Base-by-base conservation (phyloP, 305 asterid species). In the Fraxinus sp. region DNA sequence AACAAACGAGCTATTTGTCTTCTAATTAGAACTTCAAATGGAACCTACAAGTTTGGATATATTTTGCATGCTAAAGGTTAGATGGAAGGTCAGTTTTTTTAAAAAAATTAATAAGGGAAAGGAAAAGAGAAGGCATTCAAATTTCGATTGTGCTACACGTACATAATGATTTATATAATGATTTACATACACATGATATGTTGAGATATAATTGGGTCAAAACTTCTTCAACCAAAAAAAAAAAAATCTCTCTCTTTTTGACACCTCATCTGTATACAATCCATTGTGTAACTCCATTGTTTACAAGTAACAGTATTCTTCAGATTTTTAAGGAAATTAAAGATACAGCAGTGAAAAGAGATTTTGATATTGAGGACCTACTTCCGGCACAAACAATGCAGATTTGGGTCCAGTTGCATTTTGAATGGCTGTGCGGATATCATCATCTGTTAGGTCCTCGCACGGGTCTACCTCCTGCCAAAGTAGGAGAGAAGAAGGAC, bases 391-490 rank as follows among this genome's bases (percentile, higher is more conserved):
- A 88, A 92, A 95, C 35, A 95, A 80, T 76, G 95, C 98, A 84
- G 98, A 93, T 82, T 82, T 91, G 80, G 97, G 88, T 77, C 98
- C 98, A 16, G 95, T 91, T 64, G 98, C 94, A 86, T 95, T 95
- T 88, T 93, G 98, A 83, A 95, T 87, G 87, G 98, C 94, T 84
- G 94, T 93, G 18, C 93, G 93, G 86, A 95, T 95, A 85, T 95
- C 98, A 64, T 91, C 95, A 82, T 93, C 97, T 78, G 97, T 92
- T 86, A 95, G 89, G 83, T 86, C 92, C 82, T 94, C 97, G 82
- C 98, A 95, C 49, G 98, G 98, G 83, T 95, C 98, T 73, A 93
- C 93, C 64, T 92, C 98, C 98, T 95, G 91, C 87, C 86, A 80
- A 66, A 66, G n/a, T 66, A 66, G 37, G 80, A 78, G 78, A 85